Evolutionary conservation across 2,329 filamentous ascomycete genomes (phyloP).

Genomic region (Apiospora hydei): DNA sequence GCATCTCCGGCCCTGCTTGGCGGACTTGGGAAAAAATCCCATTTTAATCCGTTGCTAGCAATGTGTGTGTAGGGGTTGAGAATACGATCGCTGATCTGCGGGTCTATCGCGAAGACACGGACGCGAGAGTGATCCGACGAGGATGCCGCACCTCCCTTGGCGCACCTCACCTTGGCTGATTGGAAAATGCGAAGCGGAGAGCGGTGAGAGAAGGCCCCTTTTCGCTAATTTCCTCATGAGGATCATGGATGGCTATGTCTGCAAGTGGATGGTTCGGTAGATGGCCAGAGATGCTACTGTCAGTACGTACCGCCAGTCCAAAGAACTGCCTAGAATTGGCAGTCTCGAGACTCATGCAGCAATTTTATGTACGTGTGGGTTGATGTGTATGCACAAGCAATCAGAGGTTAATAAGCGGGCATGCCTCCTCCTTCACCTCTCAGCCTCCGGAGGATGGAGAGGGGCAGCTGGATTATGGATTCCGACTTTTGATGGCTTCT

Average conservation of each 20-base stretch:
- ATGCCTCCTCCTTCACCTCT: neutral
- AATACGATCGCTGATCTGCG: conserved; percentile 21
- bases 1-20: conserved; percentile 12
- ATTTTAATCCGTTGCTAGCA: neutral
- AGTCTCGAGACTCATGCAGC: neutral
- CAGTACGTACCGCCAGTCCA: neutral
- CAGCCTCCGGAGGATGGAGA: neutral
- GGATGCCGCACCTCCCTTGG: conserved; percentile 1
- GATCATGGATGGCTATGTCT: neutral
- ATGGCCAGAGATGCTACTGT: neutral
- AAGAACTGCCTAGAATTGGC: neutral
- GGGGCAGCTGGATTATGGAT: no score
- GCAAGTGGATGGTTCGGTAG: conserved; percentile 12
- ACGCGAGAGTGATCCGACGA: conserved; percentile 12
- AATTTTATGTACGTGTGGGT: conserved; percentile 1
- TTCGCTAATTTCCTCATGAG: conserved; percentile 1
- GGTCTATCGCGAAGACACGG: conserved; percentile 16
- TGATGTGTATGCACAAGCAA: conserved; percentile 9
- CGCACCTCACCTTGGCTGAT: conserved; percentile 18
- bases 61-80: conserved; percentile 12
- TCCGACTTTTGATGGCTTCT: neutral
- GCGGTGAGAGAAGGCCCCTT: conserved; percentile 3
- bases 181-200: conserved; percentile 16
- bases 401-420: conserved; percentile 6
- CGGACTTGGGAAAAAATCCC: neutral